Evolutionary conservation across 163 green algal species (phyloP).

Genomic region (Volvox carteri): DNA sequence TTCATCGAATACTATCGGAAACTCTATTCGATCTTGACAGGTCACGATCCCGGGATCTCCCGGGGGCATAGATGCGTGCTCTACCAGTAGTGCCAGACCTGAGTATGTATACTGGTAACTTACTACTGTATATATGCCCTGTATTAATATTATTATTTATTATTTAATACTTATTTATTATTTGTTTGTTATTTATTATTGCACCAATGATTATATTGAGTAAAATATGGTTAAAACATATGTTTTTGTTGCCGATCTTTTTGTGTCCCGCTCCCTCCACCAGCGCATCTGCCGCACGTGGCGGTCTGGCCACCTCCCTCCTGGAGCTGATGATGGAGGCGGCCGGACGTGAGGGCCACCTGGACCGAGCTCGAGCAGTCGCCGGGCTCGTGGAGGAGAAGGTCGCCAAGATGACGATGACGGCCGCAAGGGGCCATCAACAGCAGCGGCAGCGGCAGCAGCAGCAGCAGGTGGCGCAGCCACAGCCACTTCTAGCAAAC

Average conservation of each 20-base stretch:
- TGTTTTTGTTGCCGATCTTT: background rate
- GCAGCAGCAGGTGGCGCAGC: background rate
- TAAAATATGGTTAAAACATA: background rate
- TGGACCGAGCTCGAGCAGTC: conserved; percentile 14
- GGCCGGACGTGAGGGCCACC: background rate
- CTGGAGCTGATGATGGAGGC: conserved; percentile 73
- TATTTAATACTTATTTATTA: background rate
- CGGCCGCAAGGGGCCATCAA: background rate
- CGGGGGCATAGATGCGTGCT: no score
- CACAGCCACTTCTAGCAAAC: no score
- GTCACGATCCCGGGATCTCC: no score
- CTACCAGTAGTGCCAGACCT: no score
- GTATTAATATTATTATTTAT: background rate
- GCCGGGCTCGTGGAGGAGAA: background rate
- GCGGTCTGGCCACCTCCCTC: conserved; percentile 71
- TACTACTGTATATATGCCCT: background rate
- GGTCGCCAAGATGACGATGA: background rate
- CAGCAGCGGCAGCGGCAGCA: conserved; percentile 23
- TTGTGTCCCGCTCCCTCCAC: background rate
- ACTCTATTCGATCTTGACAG: no score
- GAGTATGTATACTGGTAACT: background rate
- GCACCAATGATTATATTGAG: background rate
- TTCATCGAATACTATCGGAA: no score
- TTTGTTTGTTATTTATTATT: background rate
- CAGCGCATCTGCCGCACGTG: conserved; percentile 37